These are phyloP conservation scores for Ganoderma multipileum DNA, from an alignment of 1,284 basidiomycete genomes.

Conservation along the genomic window DNA sequence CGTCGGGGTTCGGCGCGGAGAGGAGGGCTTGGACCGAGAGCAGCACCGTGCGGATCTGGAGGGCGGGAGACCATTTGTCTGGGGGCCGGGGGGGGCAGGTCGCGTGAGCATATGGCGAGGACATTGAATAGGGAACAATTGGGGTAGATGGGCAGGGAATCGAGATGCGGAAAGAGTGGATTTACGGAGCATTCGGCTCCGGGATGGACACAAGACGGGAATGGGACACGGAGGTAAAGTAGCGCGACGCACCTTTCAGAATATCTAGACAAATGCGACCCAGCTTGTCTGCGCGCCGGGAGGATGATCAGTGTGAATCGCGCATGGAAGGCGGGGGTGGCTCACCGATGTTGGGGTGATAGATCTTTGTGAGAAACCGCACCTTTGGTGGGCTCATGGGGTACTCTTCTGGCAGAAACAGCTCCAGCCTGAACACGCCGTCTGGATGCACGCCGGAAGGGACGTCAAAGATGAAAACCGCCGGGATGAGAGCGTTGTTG, in stretches of 20 bases:
- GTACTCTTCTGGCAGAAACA: conserved; percentile 98
- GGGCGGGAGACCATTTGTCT: conserved; percentile 99
- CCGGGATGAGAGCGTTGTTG: not conserved
- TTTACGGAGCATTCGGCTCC: not conserved
- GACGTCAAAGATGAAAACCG: not conserved
- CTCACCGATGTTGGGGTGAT: conserved; percentile 99
- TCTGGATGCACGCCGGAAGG: conserved; percentile 53
- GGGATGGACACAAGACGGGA: not conserved
- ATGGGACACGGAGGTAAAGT: not conserved
- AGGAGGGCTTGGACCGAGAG: conserved; percentile 96
- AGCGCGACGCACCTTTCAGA: conserved; percentile 75
- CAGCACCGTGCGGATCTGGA: conserved; percentile 97
- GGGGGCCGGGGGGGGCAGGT: not conserved
- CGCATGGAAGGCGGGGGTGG: conserved; percentile 9
- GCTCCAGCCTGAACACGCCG: conserved; percentile 93
- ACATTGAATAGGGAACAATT: not conserved
- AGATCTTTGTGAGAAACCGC: conserved; percentile 98
- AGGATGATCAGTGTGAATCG: not conserved
- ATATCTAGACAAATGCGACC: conserved; percentile 99
- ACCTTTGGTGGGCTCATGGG: conserved; percentile 99
- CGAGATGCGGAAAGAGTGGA: not conserved
- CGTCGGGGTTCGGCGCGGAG: conserved; percentile 97
- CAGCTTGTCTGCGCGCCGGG: conserved; percentile 80
- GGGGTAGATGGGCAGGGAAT: not conserved
- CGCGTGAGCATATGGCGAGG: conserved; percentile 8